Base-by-base conservation (phyloP, 2,329 filamentous ascomycete genomes). In the Hymenoscyphus fructigenus region DNA sequence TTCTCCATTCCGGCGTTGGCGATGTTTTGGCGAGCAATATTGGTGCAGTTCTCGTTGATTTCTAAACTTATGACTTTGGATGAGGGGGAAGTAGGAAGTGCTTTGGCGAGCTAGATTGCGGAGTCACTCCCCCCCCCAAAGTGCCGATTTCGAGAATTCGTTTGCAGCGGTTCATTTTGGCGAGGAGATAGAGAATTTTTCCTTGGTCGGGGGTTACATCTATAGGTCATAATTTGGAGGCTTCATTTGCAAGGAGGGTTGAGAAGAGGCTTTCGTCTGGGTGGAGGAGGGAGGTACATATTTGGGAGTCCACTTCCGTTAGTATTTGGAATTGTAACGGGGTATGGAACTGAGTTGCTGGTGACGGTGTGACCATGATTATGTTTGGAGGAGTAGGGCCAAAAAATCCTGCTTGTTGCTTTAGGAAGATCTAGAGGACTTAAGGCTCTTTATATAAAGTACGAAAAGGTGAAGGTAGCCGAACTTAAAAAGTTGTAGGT, bases 11-110 rank as follows among this genome's bases (percentile, higher is more conserved):
- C 77, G 47, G 78, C 73, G 38, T 44, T 28, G n/a, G 57, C 47
- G 47, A 53, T 53, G 47, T 53, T 53, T 20, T 20, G 26, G 47
- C 20, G 20, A 28, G 47, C 47, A 28, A 53, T 28, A 14, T 10
- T 28, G n/a, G 47, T n/a, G 62, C 79, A 81, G 66, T 79, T 75
- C 17, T 74, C 65, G 23, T 75, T 73, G 60, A 78, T 79, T 74
- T 85, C 82, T 6, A 84, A 76, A 5, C 78, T 78, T 1, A 78
- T 65, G 26, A 74, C 60, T 36, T 68, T 68, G 4, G 69, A 71
- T 5, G 36, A 15, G 2, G 36, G 14, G 12, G 63, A 57, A 3
- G 61, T 28, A 5, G 65, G 67, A 6, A 71, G 64, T 6, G 71
- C 67, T 63, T 71, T 68, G n/a, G 68, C 68, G 57, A 71, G 66